Base-by-base conservation (phyloP, 768 basidiomycete genomes). In the Termitomyces sp. region DNA sequence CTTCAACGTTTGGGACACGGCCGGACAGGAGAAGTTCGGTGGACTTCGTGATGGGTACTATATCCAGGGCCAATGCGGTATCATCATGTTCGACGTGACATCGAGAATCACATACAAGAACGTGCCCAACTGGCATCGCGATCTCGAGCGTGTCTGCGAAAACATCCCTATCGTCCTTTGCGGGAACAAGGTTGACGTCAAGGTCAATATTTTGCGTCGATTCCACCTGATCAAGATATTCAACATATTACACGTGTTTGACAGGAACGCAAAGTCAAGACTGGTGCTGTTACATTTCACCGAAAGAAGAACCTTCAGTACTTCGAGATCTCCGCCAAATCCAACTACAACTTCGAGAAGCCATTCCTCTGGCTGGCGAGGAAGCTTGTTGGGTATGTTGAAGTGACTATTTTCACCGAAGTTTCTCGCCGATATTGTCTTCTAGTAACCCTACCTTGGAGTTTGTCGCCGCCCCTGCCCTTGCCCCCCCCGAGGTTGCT, bases 41-140 rank as follows among this genome's bases (percentile, higher is more conserved):
- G 95, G 94, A 69, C 89, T 98, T 60, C 91, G 94, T 61, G 94
- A 97, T 74, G 94, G 95, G 45, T 94, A 93, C 75, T 93, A 93
- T 75, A 93, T 94, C 71, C 92, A 95, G 76, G 94, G 94, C 66
- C 97, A 99, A 75, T 98, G 94, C 69, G 97, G 97, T 66, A 98
- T 99, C 81, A 98, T 99, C 85, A 98, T 99, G 97, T 98, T 98
- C 79, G 97, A 94, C 67, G 96, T 98, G 62, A 98, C 97, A 58
- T 97, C 97, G 54, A 88, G 97, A 68, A 99, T 98, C 84, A 99
- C 97, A 55, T 99, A 99, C 82, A 98, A 98, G 82, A 98, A 98
- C 72, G 97, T 99, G 34, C 97, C 97, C 64, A 99, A 98, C 83
- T 99, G 97, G 97, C 96, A 98, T 81, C 91, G 97, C 70, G 97